A percentile compares a stretch with the other conserved stretches of the same genome.
Conservation (phyloP, 2,329 filamentous ascomycete species). For the Trichoderma atroviride region DNA sequence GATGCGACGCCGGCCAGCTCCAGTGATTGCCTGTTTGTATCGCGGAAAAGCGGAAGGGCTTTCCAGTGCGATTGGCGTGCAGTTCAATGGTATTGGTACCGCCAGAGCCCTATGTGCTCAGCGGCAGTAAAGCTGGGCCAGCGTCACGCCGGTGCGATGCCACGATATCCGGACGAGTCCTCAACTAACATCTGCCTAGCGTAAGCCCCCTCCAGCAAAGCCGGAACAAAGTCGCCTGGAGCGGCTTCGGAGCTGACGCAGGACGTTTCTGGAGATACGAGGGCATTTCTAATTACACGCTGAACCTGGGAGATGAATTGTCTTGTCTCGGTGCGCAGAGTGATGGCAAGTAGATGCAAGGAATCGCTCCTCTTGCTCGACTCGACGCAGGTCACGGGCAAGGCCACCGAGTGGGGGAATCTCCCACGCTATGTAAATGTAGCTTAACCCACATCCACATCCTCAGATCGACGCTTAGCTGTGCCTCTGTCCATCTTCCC, state of each 20-base stretch:
- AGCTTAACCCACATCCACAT: conserved; percentile 20
- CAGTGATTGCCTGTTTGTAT: background rate
- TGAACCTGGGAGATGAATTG: background rate
- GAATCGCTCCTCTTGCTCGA: background rate
- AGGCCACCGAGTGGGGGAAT: conserved; percentile 12
- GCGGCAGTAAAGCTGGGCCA: background rate
- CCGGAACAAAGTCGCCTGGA: conserved; percentile 3
- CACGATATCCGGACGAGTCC: conserved; percentile 17
- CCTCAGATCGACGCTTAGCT: conserved; percentile 15
- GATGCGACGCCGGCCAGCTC: conserved; percentile 10
- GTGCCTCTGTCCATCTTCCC: conserved; percentile 9
- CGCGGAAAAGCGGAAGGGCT: background rate
- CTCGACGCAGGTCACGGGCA: conserved; percentile 25
- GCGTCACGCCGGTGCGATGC: background rate
- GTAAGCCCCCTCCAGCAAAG: conserved; percentile 19
- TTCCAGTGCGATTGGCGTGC: background rate
- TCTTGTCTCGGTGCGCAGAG: conserved; percentile 1
- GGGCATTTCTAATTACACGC: background rate
- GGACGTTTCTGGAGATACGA: background rate
- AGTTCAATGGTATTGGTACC: background rate
- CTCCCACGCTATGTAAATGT: conserved; percentile 25
- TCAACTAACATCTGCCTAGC: conserved; percentile 21
- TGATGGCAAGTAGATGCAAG: background rate
- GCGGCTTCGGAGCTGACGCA: conserved; percentile 3
- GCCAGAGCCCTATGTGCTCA: background rate